A percentile compares a stretch with the other conserved stretches of the same genome.
Conservation (phyloP, 2,329 filamentous ascomycete species). For the Penicillium sp. region DNA sequence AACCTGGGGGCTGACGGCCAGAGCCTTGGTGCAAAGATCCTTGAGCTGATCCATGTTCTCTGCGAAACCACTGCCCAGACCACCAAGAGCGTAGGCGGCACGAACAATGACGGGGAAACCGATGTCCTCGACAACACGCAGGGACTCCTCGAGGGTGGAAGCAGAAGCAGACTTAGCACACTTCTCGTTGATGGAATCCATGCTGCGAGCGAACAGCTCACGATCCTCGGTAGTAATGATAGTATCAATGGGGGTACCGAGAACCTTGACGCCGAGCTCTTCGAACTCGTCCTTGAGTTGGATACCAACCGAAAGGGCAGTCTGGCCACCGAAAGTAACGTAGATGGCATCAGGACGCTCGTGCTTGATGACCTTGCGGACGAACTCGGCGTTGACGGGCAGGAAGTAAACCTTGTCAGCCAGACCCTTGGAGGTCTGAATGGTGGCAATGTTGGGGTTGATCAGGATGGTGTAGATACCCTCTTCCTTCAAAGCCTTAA, state of each 20-base stretch:
- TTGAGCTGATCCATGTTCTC: conserved; percentile 79
- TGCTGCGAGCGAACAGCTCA: conserved; percentile 94
- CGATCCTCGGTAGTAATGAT: conserved; percentile 98
- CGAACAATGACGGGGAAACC: conserved; percentile 96
- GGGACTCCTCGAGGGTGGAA: conserved; percentile 81
- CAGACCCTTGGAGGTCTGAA: conserved; percentile 95
- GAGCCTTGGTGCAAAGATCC: conserved; percentile 89
- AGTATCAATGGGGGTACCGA: conserved; percentile 94
- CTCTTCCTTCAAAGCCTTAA: conserved; percentile 97
- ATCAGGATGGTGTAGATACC: conserved; percentile 97
- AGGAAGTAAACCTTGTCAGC: conserved; percentile 99
- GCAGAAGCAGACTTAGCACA: conserved; percentile 97
- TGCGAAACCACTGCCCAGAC: conserved; percentile 92
- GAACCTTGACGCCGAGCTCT: conserved; percentile 83
- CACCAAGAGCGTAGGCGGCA: conserved; percentile 92
- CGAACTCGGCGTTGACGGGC: conserved; percentile 93
- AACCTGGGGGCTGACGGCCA: conserved; percentile 92
- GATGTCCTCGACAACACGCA: conserved; percentile 84
- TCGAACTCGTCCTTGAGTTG: conserved; percentile 98
- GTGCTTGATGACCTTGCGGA: conserved; percentile 93
- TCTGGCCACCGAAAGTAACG: conserved; percentile 96
- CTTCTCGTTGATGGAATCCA: conserved; percentile 98
- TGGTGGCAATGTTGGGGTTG: conserved; percentile 98
- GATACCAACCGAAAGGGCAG: conserved; percentile 93
- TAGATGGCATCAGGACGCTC: conserved; percentile 97